phyloP scores from a whole-genome alignment of 805 yeast species.

The Ogataea populi-albae region DNA sequence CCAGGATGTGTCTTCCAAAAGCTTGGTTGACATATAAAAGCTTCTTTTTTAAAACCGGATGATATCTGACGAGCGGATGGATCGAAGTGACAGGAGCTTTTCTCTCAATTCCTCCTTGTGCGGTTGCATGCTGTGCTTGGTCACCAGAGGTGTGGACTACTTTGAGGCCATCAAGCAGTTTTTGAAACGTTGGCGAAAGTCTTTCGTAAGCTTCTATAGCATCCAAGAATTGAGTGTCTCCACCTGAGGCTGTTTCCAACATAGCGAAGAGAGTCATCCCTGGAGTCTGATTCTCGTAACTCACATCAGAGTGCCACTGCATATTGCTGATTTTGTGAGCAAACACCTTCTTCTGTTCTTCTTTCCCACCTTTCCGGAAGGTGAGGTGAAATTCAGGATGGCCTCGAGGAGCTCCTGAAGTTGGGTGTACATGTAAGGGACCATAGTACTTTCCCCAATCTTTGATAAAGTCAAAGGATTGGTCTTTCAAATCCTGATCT shows the following conservation, averaged over 20 bases:
- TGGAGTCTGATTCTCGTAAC: slow-evolving; percentile 71
- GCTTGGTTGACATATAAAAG: slow-evolving; percentile 51
- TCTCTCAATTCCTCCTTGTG: slow-evolving; percentile 56
- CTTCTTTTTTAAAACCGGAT: slow-evolving; percentile 64
- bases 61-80: slow-evolving; percentile 65
- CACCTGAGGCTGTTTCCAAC: slow-evolving; percentile 53
- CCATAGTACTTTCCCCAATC: slow-evolving; percentile 65
- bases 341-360: slow-evolving; percentile 35
- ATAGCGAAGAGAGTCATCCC: slow-evolving; percentile 64
- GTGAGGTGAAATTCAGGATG: slow-evolving; percentile 60
- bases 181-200: slow-evolving; percentile 59
- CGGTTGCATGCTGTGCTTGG: slow-evolving; percentile 56
- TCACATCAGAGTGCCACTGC: slow-evolving; percentile 69
- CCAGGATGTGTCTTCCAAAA: slow-evolving; percentile 63
- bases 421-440: slow-evolving; percentile 67
- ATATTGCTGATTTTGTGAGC: slow-evolving; percentile 35
- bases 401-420: slow-evolving; percentile 62
- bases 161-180: slow-evolving; percentile 54
- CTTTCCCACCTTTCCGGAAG: slow-evolving; percentile 44
- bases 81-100: slow-evolving; percentile 55
- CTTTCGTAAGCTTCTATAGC: slow-evolving; percentile 63
- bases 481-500: slow-evolving; percentile 58
- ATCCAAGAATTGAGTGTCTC: slow-evolving; percentile 70
- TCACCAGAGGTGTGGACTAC: slow-evolving; percentile 66
- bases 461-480: slow-evolving; percentile 44